Evolutionary conservation across 495 filamentous ascomycete genomes (phyloP).

Genomic region (Saxispiralis lemnorum): DNA sequence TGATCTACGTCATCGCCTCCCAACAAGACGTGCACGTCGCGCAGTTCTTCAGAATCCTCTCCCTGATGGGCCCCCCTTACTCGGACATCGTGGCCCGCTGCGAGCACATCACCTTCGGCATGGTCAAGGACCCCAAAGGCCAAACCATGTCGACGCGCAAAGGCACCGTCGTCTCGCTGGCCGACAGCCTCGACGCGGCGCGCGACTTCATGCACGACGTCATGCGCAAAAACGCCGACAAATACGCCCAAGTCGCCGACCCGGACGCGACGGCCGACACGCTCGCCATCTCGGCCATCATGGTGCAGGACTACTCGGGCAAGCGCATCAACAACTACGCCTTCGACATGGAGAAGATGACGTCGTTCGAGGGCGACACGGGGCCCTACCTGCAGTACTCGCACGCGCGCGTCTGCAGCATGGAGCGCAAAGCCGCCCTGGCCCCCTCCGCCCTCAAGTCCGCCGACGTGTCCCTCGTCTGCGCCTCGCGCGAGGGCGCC

Average conservation of each 20-base stretch:
- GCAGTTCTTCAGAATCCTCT: slow-evolving; percentile 53
- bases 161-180: slow-evolving; percentile 53
- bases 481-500: slow-evolving; percentile 30
- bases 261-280: slow-evolving; percentile 34
- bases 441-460: slow-evolving; percentile 26
- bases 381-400: slow-evolving; percentile 55
- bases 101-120: slow-evolving; percentile 58
- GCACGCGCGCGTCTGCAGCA: slow-evolving; percentile 49
- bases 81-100: slow-evolving; percentile 43
- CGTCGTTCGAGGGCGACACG: slow-evolving; percentile 53
- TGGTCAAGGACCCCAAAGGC: slow-evolving; percentile 36
- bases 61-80: slow-evolving; percentile 41
- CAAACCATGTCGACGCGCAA: slow-evolving; percentile 44
- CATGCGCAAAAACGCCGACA: slow-evolving; percentile 45
- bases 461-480: slow-evolving; percentile 38
- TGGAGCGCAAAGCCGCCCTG: slow-evolving; percentile 36
- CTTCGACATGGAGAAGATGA: slow-evolving; percentile 53
- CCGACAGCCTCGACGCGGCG: slow-evolving; percentile 47
- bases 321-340: slow-evolving; percentile 51
- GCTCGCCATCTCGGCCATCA: slow-evolving; percentile 49
- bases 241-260: slow-evolving; percentile 47
- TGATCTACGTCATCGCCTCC: slow-evolving; percentile 57
- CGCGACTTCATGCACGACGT: slow-evolving; percentile 56
- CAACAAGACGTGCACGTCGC: slow-evolving; percentile 58
- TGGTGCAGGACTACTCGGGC: slow-evolving; percentile 55